phyloP scores from a whole-genome alignment of 768 basidiomycete genomes.

The Polyporus arcularius region DNA sequence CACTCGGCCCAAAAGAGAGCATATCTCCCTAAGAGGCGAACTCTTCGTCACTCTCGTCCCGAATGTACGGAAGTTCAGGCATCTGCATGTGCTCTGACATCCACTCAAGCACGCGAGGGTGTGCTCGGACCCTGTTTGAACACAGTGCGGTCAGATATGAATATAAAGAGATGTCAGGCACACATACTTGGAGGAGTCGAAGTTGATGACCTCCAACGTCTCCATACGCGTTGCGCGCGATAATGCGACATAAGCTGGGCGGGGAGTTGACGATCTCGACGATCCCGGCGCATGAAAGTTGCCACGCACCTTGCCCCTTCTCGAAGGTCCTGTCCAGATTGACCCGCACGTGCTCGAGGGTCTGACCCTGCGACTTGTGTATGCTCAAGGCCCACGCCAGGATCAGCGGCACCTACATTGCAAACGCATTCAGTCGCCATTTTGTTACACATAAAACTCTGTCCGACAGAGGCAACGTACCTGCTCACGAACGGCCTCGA shows the following conservation, averaged over 20 bases:
- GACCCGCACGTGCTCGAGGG: slow-evolving; percentile 80
- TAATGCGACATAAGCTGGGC: slow-evolving; percentile 66
- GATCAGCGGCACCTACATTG: slow-evolving; percentile 52
- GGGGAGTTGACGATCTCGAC: background rate
- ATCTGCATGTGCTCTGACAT: slow-evolving; percentile 35
- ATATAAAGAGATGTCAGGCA: background rate
- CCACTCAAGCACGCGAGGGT: slow-evolving; percentile 66
- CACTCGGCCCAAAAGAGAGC: background rate
- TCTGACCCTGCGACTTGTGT: slow-evolving; percentile 92
- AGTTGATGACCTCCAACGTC: slow-evolving; percentile 64
- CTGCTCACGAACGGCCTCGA: slow-evolving; percentile 63
- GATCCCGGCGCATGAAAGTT: background rate
- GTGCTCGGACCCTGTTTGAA: slow-evolving; percentile 55
- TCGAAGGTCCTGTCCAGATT: slow-evolving; percentile 78
- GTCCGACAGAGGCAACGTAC: slow-evolving; percentile 32
- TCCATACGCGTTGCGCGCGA: slow-evolving; percentile 73
- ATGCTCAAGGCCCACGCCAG: slow-evolving; percentile 89
- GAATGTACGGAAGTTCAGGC: slow-evolving; percentile 31
- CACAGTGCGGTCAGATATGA: background rate
- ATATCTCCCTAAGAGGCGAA: background rate
- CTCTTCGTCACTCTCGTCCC: slow-evolving; percentile 14
- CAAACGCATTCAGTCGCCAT: too few species aligned
- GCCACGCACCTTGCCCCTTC: slow-evolving; percentile 64
- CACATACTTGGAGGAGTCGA: slow-evolving; percentile 57
- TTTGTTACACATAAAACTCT: too few species aligned